Evolutionary conservation across 2,329 filamentous ascomycete genomes (phyloP), one percentile per base, ranked within the genome.

Genomic region (Cladosporium sp.): DNA sequence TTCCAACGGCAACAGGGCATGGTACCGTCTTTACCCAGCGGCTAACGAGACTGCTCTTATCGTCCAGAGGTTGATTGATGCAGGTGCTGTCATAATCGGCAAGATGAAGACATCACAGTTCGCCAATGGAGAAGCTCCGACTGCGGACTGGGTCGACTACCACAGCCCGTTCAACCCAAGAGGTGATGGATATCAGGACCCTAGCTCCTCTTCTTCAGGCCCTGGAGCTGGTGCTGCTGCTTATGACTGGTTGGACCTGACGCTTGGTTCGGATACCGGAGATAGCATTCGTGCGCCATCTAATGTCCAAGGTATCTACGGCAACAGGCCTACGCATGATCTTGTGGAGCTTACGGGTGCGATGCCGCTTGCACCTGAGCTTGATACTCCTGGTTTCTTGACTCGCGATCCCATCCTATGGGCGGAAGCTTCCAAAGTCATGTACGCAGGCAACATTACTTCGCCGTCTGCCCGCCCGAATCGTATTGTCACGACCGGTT

Each of bases 1-100:
- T 0, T 81, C 81, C 1, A 79, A 84, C 34, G 88, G 87, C 0
- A 89, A 86, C 63, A 78, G 84, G 34, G 83, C 86, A 1, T 90
- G 84, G 80, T 82, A 82, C 25, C 76, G 82, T 36, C 74, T 89
- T 2, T 84, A 87, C 63, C 77, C 79, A 1, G 71, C 79, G 2
- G 77, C 80, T 0, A 79, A 76, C 1, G 71, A 70, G 2, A 88
- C 84, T 1, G 83, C 84, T 0, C 72, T 81, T 0, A 79, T 83
- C 1, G 80, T 88, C 0, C 83, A 86, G 59, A 78, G 80, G 1
- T 75, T 91, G 0, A 79, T 90, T 3, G 82, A 87, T 62, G 81
- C 85, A 2, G 89, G 89, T 0, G 88, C 86, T 0, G 77, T 81
- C 18, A 73, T 82, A 21, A 76, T 82, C 0, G 80, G 80, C 7